phyloP scores from a whole-genome alignment of 2,329 filamentous ascomycete species.

The Hypoxylon sp. region DNA sequence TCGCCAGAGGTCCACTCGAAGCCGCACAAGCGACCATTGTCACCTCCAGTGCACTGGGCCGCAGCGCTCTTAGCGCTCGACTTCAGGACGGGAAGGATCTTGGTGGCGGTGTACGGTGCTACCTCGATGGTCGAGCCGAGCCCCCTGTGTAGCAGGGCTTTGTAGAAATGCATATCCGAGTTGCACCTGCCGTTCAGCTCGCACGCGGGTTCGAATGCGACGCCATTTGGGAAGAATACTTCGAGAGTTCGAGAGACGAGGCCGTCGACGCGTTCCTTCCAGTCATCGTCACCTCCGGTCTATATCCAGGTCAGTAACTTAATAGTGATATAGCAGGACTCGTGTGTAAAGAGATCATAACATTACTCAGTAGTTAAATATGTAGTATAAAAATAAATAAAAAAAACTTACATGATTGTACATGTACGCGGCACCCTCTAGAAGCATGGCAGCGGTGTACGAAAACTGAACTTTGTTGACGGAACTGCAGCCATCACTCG shows the following conservation, averaged over 20 bases:
- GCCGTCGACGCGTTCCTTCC: conserved; percentile 63
- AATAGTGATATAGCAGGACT: too few relatives aligned
- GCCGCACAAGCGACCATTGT: conserved; percentile 53
- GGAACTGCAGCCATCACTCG: conserved; percentile 57
- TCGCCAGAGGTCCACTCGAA: conserved; percentile 43
- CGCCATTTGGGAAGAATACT: conserved; percentile 63
- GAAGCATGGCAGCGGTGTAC: conserved; percentile 63
- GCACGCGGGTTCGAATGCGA: conserved; percentile 69
- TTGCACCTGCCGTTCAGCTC: conserved; percentile 68
- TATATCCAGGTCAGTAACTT: conserved; percentile 50
- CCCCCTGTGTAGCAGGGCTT: conserved; percentile 68
- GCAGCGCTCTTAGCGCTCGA: conserved; percentile 59
- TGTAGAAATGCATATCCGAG: conserved; percentile 69
- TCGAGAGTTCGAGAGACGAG: conserved; percentile 61
- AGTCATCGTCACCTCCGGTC: conserved; percentile 58
- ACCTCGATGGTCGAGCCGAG: conserved; percentile 57
- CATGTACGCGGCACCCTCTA: conserved; percentile 60
- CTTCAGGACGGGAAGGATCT: conserved; percentile 56
- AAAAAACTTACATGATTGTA: conserved; percentile 53
- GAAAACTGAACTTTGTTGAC: conserved; percentile 65
- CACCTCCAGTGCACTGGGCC: conserved; percentile 53
- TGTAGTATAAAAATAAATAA: not conserved
- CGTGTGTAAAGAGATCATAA: not conserved
- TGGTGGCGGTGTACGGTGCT: conserved; percentile 55
- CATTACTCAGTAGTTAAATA: not conserved